Percentiles rank a stretch among this genome's conserved stretches.
Conservation (phyloP, 1,284 basidiomycete genomes). For the Malassezia vespertilionis region DNA sequence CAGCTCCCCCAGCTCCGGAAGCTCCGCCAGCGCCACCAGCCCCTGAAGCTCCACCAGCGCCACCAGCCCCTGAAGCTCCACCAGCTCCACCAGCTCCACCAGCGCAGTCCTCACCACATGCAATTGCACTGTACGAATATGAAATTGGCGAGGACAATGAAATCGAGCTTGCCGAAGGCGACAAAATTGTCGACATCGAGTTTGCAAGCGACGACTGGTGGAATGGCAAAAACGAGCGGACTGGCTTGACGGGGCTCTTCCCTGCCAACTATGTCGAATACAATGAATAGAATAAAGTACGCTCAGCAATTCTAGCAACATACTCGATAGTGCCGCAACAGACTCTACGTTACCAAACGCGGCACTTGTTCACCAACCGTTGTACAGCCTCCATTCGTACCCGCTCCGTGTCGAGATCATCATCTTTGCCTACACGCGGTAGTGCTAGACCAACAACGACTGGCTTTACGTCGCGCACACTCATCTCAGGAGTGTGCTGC, state of each 20-base stretch:
- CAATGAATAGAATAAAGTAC: conserved; percentile 10
- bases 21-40: conserved; percentile 13
- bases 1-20: conserved; percentile 13
- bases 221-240: conserved; percentile 37
- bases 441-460: conserved; percentile 14
- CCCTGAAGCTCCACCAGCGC: conserved; percentile 1
- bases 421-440: neutral
- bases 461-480: conserved; percentile 1
- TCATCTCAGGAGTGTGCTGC: neutral
- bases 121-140: conserved; percentile 46
- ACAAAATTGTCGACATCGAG: conserved; percentile 38
- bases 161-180: conserved; percentile 39
- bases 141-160: conserved; percentile 45
- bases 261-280: conserved; percentile 38
- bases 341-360: conserved; percentile 16
- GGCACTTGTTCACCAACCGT: neutral
- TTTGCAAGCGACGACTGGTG: conserved; percentile 47
- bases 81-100: conserved; percentile 17
- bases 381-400: conserved; percentile 3
- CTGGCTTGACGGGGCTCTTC: conserved; percentile 54
- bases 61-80: conserved; percentile 16
- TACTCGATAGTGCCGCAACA: no score
- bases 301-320: no score
- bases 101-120: conserved; percentile 19
- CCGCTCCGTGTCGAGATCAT: neutral